Percentiles rank a stretch among this genome's conserved stretches.
Evolutionary conservation across 179 eudicot species (phyloP).

Genomic region (Silene vulgaris): DNA sequence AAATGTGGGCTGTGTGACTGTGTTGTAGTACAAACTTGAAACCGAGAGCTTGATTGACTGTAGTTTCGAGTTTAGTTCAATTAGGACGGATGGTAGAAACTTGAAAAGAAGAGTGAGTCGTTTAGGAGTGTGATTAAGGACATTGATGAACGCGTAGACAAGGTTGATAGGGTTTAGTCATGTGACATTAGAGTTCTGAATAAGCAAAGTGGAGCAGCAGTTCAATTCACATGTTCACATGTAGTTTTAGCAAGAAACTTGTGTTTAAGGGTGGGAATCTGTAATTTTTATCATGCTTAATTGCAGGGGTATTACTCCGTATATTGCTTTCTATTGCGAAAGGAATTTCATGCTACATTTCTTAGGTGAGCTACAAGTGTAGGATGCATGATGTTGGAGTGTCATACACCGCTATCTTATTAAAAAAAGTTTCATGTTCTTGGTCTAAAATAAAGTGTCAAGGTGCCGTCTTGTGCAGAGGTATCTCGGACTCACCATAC

Average conservation of each 20-base stretch:
- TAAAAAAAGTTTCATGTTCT: no score
- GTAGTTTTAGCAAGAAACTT: not conserved
- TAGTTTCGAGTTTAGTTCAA: no score
- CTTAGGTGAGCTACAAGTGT: no score
- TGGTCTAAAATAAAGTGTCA: no score
- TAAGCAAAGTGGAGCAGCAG: constrained; percentile 12
- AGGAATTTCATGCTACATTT: not conserved
- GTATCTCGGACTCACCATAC: no score
- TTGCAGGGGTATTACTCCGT: not conserved
- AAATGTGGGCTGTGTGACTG: not conserved
- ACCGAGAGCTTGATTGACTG: not conserved
- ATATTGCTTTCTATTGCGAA: not conserved
- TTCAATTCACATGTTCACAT: not conserved
- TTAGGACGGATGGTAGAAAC: no score
- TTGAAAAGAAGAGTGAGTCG: no score
- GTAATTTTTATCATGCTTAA: not conserved
- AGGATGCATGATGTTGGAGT: no score
- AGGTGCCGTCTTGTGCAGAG: no score
- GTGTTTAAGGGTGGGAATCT: not conserved
- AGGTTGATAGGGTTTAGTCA: not conserved
- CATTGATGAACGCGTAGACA: not conserved
- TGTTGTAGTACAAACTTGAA: not conserved
- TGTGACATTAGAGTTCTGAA: constrained; percentile 10
- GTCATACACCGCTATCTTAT: no score
- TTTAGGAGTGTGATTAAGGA: not conserved